phyloP scores from a whole-genome alignment of 495 filamentous ascomycete genomes.

The Hypoxylon subgilvum region DNA sequence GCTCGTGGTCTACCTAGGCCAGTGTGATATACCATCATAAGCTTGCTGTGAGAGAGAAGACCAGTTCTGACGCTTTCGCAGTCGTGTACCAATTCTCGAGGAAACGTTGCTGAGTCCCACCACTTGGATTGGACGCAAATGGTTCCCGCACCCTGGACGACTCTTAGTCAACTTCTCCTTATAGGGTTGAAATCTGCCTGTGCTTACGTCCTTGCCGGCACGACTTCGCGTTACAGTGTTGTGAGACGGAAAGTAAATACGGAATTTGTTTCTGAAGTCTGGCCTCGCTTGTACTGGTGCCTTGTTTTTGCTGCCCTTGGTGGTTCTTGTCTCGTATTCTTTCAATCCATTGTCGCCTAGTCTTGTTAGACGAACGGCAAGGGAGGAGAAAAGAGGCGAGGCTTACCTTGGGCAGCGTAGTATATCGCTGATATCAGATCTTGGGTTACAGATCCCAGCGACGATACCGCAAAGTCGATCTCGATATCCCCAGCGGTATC shows the following conservation, averaged over 20 bases:
- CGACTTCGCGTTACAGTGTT: constrained; percentile 71
- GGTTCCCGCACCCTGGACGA: constrained; percentile 67
- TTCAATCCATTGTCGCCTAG: constrained; percentile 65
- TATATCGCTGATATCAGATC: constrained; percentile 75
- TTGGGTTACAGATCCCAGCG: constrained; percentile 74
- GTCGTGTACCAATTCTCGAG: constrained; percentile 72
- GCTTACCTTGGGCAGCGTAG: constrained; percentile 72
- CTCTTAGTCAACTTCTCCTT: neutral
- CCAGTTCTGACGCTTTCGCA: constrained; percentile 69
- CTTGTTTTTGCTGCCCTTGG: constrained; percentile 43
- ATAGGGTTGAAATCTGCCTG: neutral
- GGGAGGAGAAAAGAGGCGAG: neutral
- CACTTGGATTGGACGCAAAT: constrained; percentile 76
- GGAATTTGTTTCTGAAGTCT: constrained; percentile 60
- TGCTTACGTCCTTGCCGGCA: constrained; percentile 58
- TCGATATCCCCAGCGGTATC: constrained; percentile 53
- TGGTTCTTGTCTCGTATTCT: constrained; percentile 59
- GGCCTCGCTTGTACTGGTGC: constrained; percentile 33
- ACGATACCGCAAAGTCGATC: constrained; percentile 72
- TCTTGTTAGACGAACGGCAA: neutral
- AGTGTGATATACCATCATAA: constrained; percentile 68
- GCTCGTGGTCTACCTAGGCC: constrained; percentile 8
- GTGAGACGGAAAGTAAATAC: constrained; percentile 82
- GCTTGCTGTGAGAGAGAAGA: constrained; percentile 88
- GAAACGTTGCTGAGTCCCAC: constrained; percentile 72